Evolutionary conservation across 768 basidiomycete genomes (phyloP).

Genomic region (Termitomyces sp.): DNA sequence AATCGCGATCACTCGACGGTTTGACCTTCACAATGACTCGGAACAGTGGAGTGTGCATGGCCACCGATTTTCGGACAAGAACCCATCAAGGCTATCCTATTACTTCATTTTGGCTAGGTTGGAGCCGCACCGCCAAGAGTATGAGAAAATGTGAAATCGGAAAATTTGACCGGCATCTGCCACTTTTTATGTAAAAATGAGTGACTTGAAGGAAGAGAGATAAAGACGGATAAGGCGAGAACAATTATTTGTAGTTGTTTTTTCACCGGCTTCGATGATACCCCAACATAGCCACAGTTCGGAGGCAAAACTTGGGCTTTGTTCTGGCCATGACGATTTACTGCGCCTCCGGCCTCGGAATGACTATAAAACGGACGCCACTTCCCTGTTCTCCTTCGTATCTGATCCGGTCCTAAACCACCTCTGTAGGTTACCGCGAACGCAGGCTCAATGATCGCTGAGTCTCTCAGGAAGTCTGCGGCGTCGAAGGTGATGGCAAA

Average conservation of each 20-base stretch:
- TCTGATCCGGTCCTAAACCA: constrained; percentile 36
- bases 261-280: neutral
- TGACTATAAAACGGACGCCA: constrained; percentile 33
- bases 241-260: constrained; percentile 11
- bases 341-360: constrained; percentile 16
- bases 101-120: neutral
- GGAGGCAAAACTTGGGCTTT: neutral
- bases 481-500: constrained; percentile 30
- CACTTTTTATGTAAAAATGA: no score
- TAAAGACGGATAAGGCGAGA: neutral
- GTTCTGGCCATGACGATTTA: neutral
- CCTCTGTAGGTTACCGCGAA: constrained; percentile 17
- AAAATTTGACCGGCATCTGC: neutral
- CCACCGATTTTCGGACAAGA: neutral
- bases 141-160: neutral
- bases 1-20: neutral
- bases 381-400: constrained; percentile 20
- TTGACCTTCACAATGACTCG: neutral
- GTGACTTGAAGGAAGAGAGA: no score
- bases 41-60: neutral
- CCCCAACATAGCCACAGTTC: constrained; percentile 14
- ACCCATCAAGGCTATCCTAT: neutral
- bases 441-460: constrained; percentile 37
- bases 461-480: constrained; percentile 28
- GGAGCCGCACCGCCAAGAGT: no score